Conservation (phyloP, 192 early-diverging fungal genomes). For the Rhizoclosmatium globosum region DNA sequence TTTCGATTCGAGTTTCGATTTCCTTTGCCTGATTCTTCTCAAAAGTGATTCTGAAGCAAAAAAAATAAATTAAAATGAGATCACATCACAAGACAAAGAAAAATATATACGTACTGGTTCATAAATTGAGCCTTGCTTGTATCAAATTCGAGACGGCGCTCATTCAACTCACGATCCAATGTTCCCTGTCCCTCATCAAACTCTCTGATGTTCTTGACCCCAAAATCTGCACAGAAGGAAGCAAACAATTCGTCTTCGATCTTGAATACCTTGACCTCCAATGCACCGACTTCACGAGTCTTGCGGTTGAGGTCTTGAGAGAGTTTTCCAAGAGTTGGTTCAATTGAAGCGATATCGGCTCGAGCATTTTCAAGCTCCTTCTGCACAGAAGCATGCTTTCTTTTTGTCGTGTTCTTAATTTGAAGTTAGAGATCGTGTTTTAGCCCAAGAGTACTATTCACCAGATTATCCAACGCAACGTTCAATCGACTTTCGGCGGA, state of each 20-base stretch:
- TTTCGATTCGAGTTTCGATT: constrained; percentile 65
- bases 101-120: constrained; percentile 64
- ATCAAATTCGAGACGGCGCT: constrained; percentile 79
- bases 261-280: constrained; percentile 57
- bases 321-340: constrained; percentile 19
- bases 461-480: constrained; percentile 71
- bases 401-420: constrained; percentile 28
- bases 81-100: neutral
- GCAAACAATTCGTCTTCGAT: constrained; percentile 77
- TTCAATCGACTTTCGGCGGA: constrained; percentile 49
- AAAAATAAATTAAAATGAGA: neutral
- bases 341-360: constrained; percentile 20
- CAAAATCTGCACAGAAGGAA: constrained; percentile 78
- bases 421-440: constrained; percentile 9
- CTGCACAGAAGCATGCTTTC: constrained; percentile 41
- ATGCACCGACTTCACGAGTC: constrained; percentile 57
- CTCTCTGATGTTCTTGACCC: constrained; percentile 81
- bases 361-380: constrained; percentile 60
- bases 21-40: constrained; percentile 76
- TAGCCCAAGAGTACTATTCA: constrained; percentile 9
- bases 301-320: constrained; percentile 21
- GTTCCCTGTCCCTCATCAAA: constrained; percentile 83
- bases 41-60: constrained; percentile 60
- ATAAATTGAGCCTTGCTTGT: constrained; percentile 81
- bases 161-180: constrained; percentile 73